A percentile compares a stretch with the other conserved stretches of the same genome.
Conservation (phyloP, 495 filamentous ascomycete species). For the Apodospora peruviana region DNA sequence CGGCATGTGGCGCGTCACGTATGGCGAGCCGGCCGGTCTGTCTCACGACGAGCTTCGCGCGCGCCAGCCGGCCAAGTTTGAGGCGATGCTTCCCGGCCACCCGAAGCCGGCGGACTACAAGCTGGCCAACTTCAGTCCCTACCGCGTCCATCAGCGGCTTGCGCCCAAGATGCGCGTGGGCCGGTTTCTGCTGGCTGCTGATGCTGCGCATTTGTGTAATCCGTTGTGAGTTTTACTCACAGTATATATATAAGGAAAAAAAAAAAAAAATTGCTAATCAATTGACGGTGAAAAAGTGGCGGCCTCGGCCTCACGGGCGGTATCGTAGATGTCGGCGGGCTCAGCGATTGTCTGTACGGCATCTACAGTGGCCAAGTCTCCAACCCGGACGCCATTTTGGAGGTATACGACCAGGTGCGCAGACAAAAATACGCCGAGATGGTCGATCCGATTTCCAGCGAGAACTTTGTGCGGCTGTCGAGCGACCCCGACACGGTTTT, state of each 20-base stretch:
- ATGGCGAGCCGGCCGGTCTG: constrained; percentile 39
- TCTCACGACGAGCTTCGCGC: constrained; percentile 37
- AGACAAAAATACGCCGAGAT: constrained; percentile 47
- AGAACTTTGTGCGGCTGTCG: constrained; percentile 40
- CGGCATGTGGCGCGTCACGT: constrained; percentile 48
- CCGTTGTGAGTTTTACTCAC: constrained; percentile 21
- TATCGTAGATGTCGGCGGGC: constrained; percentile 51
- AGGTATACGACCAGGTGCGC: constrained; percentile 49
- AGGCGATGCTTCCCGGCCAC: constrained; percentile 42
- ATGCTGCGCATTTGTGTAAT: constrained; percentile 53
- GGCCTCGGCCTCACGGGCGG: constrained; percentile 56
- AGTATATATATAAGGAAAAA: neutral
- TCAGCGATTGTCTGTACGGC: constrained; percentile 49
- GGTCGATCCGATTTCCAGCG: constrained; percentile 49
- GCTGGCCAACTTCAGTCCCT: constrained; percentile 22
- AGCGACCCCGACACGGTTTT: constrained; percentile 11
- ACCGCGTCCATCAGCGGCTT: constrained; percentile 29
- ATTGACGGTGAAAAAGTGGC: constrained; percentile 27
- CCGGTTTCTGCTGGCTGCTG: constrained; percentile 48
- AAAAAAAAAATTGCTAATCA: too few relatives aligned
- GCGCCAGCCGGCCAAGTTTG: constrained; percentile 40
- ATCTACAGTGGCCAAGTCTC: constrained; percentile 48
- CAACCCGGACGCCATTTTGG: constrained; percentile 44
- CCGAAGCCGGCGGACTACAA: constrained; percentile 45
- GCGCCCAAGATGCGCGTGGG: constrained; percentile 49